Percentiles rank a stretch among this genome's conserved stretches.
Conservation (phyloP, 257 asterid species). For the Thymus mandschuricus region DNA sequence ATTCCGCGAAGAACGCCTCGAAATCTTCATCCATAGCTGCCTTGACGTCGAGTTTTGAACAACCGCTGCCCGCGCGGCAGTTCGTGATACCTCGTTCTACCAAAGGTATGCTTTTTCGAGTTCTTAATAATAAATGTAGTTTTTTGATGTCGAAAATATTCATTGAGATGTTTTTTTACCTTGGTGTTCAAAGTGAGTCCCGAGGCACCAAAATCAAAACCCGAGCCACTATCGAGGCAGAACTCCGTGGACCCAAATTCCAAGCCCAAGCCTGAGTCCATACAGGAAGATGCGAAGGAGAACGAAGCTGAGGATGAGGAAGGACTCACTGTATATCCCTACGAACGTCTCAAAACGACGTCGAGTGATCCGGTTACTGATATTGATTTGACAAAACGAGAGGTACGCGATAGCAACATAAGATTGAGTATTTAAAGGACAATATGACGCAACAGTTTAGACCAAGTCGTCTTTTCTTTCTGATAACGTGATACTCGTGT, state of each 20-base stretch:
- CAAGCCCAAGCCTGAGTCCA: conserved; percentile 77
- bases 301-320: conserved; percentile 89
- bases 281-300: conserved; percentile 86
- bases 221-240: conserved; percentile 58
- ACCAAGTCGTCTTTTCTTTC: not conserved
- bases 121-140: not conserved
- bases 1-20: conserved; percentile 53
- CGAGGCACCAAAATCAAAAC: conserved; percentile 46
- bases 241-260: conserved; percentile 54
- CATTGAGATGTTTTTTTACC: not conserved
- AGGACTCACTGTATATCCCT: conserved; percentile 71
- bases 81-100: conserved; percentile 61
- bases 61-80: conserved; percentile 65
- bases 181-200: conserved; percentile 53
- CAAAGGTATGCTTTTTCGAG: conserved; percentile 53
- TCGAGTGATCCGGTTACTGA: conserved; percentile 74
- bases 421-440: not conserved
- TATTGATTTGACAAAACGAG: conserved; percentile 88
- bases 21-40: conserved; percentile 79
- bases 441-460: not conserved
- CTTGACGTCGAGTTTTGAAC: conserved; percentile 63
- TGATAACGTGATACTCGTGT: too few species aligned
- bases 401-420: conserved; percentile 47
- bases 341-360: conserved; percentile 73
- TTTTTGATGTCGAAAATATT: not conserved